Evolutionary conservation across 108 stramenopile genomes (phyloP).

Genomic region (Fragilariopsis cylindrus): DNA sequence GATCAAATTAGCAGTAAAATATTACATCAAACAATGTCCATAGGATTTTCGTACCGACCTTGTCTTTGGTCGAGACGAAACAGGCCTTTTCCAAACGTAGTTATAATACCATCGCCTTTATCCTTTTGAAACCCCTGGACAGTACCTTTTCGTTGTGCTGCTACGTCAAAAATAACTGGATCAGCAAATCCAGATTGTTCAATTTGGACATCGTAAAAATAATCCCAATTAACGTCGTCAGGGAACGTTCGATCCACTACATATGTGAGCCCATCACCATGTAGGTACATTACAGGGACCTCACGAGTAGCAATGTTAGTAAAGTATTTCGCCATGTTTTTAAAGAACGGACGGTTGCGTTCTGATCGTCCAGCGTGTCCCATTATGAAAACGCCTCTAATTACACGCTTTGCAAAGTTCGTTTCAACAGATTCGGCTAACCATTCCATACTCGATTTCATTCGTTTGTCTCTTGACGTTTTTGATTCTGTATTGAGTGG

Average conservation of each 20-base stretch:
- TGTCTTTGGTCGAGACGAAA: conserved; percentile 2
- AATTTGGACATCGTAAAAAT: conserved; percentile 22
- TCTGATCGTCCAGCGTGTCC: conserved; percentile 25
- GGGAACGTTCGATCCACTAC: conserved; percentile 18
- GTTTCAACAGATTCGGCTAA: conserved; percentile 2
- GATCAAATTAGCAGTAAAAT: too few species aligned
- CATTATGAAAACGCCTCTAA: conserved; percentile 25
- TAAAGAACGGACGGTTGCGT: conserved; percentile 16
- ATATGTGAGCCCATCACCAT: conserved; percentile 29
- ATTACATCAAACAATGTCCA: not conserved
- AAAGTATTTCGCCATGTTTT: conserved; percentile 5
- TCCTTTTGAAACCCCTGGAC: not conserved
- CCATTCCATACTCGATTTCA: conserved; percentile 14
- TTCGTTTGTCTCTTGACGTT: conserved; percentile 1
- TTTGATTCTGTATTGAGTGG: conserved; percentile 3
- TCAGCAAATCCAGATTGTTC: conserved; percentile 15
- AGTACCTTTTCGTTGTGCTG: conserved; percentile 7
- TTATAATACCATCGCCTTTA: conserved; percentile 3
- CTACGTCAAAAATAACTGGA: conserved; percentile 25
- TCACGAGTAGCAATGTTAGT: not conserved
- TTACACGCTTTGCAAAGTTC: not conserved
- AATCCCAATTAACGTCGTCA: conserved; percentile 11
- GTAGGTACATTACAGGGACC: conserved; percentile 32
- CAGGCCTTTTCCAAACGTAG: not conserved
- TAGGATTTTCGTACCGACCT: conserved; percentile 7